These are phyloP conservation scores for Schizonepeta tenuifolia DNA, from an alignment of 257 asterid genomes.

Conservation along the genomic window DNA sequence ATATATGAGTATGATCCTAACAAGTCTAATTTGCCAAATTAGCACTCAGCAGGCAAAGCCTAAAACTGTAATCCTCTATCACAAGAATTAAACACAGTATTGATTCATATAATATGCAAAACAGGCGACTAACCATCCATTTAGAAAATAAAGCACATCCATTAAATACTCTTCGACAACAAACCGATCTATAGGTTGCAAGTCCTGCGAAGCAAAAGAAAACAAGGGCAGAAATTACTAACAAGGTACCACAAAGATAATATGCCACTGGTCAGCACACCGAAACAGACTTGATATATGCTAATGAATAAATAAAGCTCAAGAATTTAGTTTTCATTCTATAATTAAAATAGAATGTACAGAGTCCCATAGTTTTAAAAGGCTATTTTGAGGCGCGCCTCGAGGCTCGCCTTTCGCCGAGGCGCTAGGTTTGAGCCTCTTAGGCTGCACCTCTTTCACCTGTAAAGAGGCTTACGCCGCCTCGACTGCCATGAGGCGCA, in stretches of 20 bases:
- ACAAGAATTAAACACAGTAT: neutral
- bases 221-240: slow-evolving; percentile 30
- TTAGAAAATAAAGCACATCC: slow-evolving; percentile 88
- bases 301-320: slow-evolving; percentile 9
- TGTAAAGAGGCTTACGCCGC: no score
- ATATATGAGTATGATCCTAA: neutral
- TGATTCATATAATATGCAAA: slow-evolving; percentile 24
- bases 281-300: neutral
- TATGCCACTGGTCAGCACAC: slow-evolving; percentile 10
- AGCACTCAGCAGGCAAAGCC: slow-evolving; percentile 24
- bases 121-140: slow-evolving; percentile 89
- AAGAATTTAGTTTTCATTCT: neutral
- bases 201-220: slow-evolving; percentile 59
- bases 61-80: slow-evolving; percentile 1
- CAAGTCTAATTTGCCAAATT: slow-evolving; percentile 23
- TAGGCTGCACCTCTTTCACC: no score
- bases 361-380: no score
- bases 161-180: slow-evolving; percentile 94
- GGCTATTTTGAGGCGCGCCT: no score
- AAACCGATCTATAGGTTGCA: slow-evolving; percentile 88
- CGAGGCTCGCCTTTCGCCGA: no score
- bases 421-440: no score
- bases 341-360: neutral
- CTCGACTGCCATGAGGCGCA: no score
- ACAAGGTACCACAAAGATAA: slow-evolving; percentile 22